Conservation (phyloP, 495 filamentous ascomycete genomes). For the Hyaloscypha bicolor region DNA sequence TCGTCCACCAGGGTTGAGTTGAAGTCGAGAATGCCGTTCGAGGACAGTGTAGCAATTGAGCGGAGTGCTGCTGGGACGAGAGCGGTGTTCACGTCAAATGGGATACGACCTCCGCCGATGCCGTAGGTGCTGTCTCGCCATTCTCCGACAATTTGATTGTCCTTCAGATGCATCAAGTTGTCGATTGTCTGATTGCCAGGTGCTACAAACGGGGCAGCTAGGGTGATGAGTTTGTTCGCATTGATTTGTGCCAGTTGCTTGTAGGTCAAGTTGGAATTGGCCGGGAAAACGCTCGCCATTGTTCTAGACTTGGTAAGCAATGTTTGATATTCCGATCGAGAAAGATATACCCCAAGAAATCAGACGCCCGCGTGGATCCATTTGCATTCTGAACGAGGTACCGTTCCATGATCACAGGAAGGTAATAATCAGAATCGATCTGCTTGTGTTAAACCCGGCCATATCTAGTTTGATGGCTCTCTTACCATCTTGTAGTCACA, state of each 20-base stretch:
- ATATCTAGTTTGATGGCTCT: background rate
- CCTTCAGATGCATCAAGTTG: slow-evolving; percentile 60
- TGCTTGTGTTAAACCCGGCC: slow-evolving; percentile 11
- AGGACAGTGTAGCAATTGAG: slow-evolving; percentile 55
- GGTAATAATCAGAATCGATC: slow-evolving; percentile 66
- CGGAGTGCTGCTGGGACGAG: slow-evolving; percentile 62
- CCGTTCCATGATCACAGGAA: slow-evolving; percentile 57
- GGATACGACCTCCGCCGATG: slow-evolving; percentile 63
- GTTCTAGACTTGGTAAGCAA: slow-evolving; percentile 32
- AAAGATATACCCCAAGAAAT: slow-evolving; percentile 47
- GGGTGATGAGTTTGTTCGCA: slow-evolving; percentile 59
- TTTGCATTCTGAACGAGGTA: slow-evolving; percentile 56
- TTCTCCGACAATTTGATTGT: slow-evolving; percentile 58
- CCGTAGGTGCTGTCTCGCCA: slow-evolving; percentile 66
- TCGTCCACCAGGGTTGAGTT: slow-evolving; percentile 42
- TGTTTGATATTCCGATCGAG: slow-evolving; percentile 9
- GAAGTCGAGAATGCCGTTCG: slow-evolving; percentile 48
- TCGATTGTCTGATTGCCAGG: slow-evolving; percentile 45
- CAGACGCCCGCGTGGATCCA: slow-evolving; percentile 42
- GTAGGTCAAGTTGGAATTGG: slow-evolving; percentile 55
- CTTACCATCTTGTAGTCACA: slow-evolving; percentile 64
- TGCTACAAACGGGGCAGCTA: slow-evolving; percentile 54
- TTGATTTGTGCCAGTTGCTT: slow-evolving; percentile 51
- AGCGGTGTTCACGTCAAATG: slow-evolving; percentile 68
- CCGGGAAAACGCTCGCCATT: slow-evolving; percentile 46